Conservation (phyloP, 768 basidiomycete genomes). For the Mycena haematopus region DNA sequence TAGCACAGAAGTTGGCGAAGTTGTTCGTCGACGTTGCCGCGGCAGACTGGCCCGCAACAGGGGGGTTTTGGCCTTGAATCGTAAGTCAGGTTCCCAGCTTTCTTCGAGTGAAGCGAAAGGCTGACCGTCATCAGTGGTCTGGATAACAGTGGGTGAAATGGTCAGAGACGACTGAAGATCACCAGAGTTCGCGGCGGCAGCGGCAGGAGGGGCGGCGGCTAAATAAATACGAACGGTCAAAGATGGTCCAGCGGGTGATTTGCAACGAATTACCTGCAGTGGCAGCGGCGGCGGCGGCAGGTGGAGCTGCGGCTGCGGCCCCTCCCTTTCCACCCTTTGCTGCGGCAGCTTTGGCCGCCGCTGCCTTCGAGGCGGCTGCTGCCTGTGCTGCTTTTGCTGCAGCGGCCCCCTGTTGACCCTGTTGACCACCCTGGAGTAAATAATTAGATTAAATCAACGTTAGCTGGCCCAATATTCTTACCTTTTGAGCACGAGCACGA, state of each 20-base stretch:
- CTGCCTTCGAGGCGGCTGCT: constrained; percentile 1
- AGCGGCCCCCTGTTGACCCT: constrained; percentile 32
- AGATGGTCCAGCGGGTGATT: no score
- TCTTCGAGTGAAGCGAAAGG: background rate
- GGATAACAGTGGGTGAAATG: constrained; percentile 12
- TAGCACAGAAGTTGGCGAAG: constrained; percentile 61
- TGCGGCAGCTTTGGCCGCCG: constrained; percentile 21
- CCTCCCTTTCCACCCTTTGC: no score
- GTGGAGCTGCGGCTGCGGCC: background rate
- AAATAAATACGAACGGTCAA: no score
- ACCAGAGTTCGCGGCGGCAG: constrained; percentile 25
- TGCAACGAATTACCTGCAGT: no score
- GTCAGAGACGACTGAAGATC: constrained; percentile 48
- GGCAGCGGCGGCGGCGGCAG: constrained; percentile 18
- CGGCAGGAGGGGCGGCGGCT: constrained; percentile 10
- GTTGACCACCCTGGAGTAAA: constrained; percentile 4
- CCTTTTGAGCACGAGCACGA: background rate
- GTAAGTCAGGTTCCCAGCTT: background rate
- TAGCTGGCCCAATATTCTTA: background rate
- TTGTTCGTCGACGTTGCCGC: constrained; percentile 64
- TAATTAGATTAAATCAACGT: no score
- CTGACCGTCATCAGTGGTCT: constrained; percentile 10
- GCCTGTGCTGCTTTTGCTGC: background rate
- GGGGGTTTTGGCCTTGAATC: constrained; percentile 7
- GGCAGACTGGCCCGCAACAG: constrained; percentile 52